These are phyloP conservation scores for Xylaria sp. DNA, from an alignment of 2,329 filamentous ascomycete genomes.

Conservation along the genomic window DNA sequence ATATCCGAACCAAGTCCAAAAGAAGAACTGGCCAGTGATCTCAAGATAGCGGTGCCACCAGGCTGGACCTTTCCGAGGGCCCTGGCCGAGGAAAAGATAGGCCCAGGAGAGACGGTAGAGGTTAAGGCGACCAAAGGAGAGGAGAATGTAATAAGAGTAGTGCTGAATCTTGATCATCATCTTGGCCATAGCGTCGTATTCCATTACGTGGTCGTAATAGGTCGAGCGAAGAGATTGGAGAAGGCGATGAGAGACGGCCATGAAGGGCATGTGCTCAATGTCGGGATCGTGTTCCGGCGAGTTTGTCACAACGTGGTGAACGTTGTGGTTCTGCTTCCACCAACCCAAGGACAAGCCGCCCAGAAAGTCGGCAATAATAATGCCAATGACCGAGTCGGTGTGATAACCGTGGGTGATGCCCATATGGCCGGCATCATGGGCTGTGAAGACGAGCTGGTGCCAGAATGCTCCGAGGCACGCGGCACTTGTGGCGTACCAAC, in stretches of 20 bases:
- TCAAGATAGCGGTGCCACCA: constrained; percentile 90
- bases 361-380: constrained; percentile 88
- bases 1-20: constrained; percentile 91
- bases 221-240: constrained; percentile 78
- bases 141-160: constrained; percentile 84
- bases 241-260: constrained; percentile 86
- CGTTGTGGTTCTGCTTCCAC: constrained; percentile 98
- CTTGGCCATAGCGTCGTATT: constrained; percentile 79
- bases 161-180: constrained; percentile 78
- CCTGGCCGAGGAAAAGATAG: constrained; percentile 76
- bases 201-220: constrained; percentile 85
- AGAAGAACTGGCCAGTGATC: constrained; percentile 78
- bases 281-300: constrained; percentile 95
- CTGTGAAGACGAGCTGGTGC: constrained; percentile 95
- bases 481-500: constrained; percentile 77
- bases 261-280: constrained; percentile 90
- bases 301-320: constrained; percentile 97
- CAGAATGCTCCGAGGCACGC: constrained; percentile 84
- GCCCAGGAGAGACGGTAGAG: constrained; percentile 85
- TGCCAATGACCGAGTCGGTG: constrained; percentile 84
- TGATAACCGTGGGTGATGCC: constrained; percentile 94
- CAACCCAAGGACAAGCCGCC: constrained; percentile 92
- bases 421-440: constrained; percentile 97
- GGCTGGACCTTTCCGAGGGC: constrained; percentile 78
- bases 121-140: constrained; percentile 87